Evolutionary conservation across 352 stramenopile genomes (phyloP).

Genomic region (Globisporangium orthogonon): DNA sequence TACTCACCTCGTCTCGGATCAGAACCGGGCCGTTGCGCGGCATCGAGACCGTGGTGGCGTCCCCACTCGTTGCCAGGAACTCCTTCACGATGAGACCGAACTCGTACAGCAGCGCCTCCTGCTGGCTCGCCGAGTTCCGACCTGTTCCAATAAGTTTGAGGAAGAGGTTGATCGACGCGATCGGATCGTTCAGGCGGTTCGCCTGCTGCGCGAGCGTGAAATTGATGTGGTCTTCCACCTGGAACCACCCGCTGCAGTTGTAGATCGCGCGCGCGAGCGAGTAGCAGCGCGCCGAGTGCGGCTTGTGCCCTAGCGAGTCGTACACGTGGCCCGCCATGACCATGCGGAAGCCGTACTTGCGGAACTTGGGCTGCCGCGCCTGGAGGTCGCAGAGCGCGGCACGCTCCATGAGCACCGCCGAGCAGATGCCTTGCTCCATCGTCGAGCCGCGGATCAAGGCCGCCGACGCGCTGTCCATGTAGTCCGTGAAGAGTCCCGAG

Average conservation of each 20-base stretch:
- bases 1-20: conserved; percentile 12
- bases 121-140: conserved; percentile 74
- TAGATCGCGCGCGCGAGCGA: conserved; percentile 72
- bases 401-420: conserved; percentile 75
- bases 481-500: conserved; percentile 74
- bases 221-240: conserved; percentile 87
- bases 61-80: conserved; percentile 33
- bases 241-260: conserved; percentile 74
- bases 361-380: conserved; percentile 62
- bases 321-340: conserved; percentile 87
- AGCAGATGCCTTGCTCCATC: conserved; percentile 81
- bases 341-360: conserved; percentile 88
- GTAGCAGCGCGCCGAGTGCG: conserved; percentile 82
- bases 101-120: conserved; percentile 78
- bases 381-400: conserved; percentile 76
- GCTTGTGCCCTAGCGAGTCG: conserved; percentile 55
- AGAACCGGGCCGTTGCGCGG: conserved; percentile 22
- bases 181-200: conserved; percentile 66
- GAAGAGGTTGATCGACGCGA: conserved; percentile 81
- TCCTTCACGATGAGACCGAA: conserved; percentile 84
- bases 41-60: conserved; percentile 21
- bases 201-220: conserved; percentile 81
- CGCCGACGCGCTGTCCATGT: conserved; percentile 82
- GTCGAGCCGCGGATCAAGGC: conserved; percentile 79
- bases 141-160: conserved; percentile 82